These are phyloP conservation scores for Geranium rotundifolium DNA, from an alignment of 345 rosid genomes.

Conservation along the genomic window DNA sequence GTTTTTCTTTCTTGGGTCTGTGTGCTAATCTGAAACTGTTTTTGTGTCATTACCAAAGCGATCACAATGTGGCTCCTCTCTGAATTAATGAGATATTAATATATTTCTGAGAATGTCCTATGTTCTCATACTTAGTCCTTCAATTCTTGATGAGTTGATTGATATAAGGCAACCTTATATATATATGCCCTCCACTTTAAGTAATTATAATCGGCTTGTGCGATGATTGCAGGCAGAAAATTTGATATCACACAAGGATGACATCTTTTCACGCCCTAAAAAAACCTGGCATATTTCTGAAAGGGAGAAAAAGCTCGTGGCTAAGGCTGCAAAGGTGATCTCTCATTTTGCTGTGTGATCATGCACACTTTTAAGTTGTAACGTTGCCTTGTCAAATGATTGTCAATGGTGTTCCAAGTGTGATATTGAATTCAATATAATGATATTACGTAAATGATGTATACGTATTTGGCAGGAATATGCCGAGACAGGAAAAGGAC, in stretches of 20 bases:
- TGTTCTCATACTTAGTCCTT: not conserved
- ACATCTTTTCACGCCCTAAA: slow-evolving; percentile 79
- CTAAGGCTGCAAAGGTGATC: slow-evolving; percentile 56
- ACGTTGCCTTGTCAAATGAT: not conserved
- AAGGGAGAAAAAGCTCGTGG: slow-evolving; percentile 73
- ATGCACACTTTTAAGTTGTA: not conserved
- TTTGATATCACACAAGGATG: slow-evolving; percentile 76
- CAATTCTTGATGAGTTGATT: not conserved
- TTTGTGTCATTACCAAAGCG: not conserved
- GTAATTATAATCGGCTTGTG: not conserved
- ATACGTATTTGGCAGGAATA: slow-evolving; percentile 32
- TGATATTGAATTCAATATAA: too few relatives aligned
- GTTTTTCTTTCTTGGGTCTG: not conserved
- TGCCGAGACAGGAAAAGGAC: slow-evolving; percentile 32
- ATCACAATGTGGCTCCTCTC: not conserved
- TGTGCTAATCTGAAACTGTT: slow-evolving; percentile 1
- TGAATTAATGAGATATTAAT: too few relatives aligned
- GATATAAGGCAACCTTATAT: not conserved
- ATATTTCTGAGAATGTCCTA: too few relatives aligned
- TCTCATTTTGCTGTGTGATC: not conserved
- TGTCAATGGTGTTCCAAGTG: too few relatives aligned
- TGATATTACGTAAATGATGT: not conserved
- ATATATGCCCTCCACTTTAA: not conserved
- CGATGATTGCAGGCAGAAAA: slow-evolving; percentile 65
- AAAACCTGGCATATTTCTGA: slow-evolving; percentile 87